Evolutionary conservation across 768 basidiomycete species (phyloP), one percentile per base, ranked within the genome.

Genomic region (Trametes cinnabarina): DNA sequence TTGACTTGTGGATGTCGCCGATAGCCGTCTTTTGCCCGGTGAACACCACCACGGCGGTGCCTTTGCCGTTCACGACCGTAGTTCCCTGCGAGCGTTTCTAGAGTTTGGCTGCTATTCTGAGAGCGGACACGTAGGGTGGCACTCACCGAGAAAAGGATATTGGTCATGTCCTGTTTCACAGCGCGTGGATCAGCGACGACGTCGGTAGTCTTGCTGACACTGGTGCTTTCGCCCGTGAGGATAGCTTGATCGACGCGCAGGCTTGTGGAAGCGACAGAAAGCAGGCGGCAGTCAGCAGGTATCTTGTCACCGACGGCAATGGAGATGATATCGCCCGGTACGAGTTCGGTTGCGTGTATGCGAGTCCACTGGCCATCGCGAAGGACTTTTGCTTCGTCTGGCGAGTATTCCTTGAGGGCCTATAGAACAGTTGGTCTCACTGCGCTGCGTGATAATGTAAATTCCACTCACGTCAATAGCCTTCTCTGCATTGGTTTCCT

Each of bases 101-200:
- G 30, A 7, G 2, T 32, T 32, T 7, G 12, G 30, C 30, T 6
- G 30, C 30, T 32, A 32, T 32, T 32, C 7, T 32, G 37, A 26
- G 12, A 37, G 25, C 26, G 6, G 25, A 54, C 19, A 35, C 39
- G 22, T 10, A 56, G 52, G 20, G 44, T 34, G 17, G 26, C 41
- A 72, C 85, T 66, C 65, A 93, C 93, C 9, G 92, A 87, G 74
- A 98, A 98, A 11, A 98, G 76, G 74, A 97, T 97, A 73, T 98
- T 98, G 56, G 82, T 86, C 95, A 96, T 96, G 67, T 99, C 96
- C 73, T 98, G 96, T 74, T 96, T 97, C 57, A 98, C 96, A 7
- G 95, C 96, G 63, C 78, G 82, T 34, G 66, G 47, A 67, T 98
- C 96, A 10, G 76, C 63, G 44, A 99, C 87, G 28, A 79, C 74